Evolutionary conservation across 2,329 filamentous ascomycete species (phyloP).

Genomic region (Curvularia verruculosa): DNA sequence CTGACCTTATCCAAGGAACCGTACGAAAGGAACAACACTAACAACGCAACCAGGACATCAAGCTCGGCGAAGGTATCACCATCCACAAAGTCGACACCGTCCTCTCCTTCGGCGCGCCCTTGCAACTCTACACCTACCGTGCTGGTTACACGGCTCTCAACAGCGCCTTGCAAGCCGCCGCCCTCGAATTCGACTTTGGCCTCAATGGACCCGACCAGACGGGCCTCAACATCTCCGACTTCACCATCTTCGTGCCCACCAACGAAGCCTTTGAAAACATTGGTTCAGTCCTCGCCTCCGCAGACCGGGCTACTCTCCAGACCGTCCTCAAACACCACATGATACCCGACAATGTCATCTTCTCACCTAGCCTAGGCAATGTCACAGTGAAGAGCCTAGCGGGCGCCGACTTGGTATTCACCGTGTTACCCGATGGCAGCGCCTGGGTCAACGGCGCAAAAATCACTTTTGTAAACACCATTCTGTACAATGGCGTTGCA

Average conservation of each 20-base stretch:
- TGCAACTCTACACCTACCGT: conserved; percentile 37
- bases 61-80: conserved; percentile 33
- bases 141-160: conserved; percentile 36
- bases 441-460: conserved; percentile 35
- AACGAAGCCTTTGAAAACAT: conserved; percentile 74
- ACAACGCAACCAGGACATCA: conserved; percentile 26
- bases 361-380: conserved; percentile 34
- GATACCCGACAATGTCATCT: conserved; percentile 36
- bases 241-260: conserved; percentile 80
- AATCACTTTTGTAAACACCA: conserved; percentile 32
- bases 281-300: conserved; percentile 29
- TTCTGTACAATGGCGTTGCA: conserved; percentile 35
- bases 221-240: conserved; percentile 58
- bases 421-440: conserved; percentile 31
- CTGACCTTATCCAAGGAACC: background rate
- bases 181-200: conserved; percentile 32
- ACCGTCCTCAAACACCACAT: conserved; percentile 36
- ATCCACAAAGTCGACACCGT: conserved; percentile 38
- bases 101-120: conserved; percentile 32
- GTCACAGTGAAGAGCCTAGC: conserved; percentile 31
- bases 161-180: conserved; percentile 16
- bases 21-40: background rate
- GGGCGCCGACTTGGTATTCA: conserved; percentile 31
- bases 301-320: conserved; percentile 27
- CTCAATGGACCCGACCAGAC: conserved; percentile 16